Base-by-base conservation (phyloP, 257 asterid genomes). In the Solanum pennellii region DNA sequence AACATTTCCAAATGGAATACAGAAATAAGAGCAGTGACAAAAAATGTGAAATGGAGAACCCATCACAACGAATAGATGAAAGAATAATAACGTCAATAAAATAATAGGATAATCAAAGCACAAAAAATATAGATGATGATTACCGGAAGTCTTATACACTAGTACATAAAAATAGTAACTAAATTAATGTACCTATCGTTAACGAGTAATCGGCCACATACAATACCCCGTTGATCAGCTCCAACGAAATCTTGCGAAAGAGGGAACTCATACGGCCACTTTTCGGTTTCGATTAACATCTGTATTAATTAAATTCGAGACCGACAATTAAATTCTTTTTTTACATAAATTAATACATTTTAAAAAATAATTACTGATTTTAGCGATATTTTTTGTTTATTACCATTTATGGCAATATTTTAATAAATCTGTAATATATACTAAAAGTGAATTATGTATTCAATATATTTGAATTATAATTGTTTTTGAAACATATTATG, bases 251-350 rank as follows among this genome's bases (percentile, higher is more conserved):
- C 95, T 2, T 20, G 42, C 2, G 98, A 94, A 44, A 68, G 86
- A 44, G 96, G 96, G 68, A 96, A 96, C 75, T 39, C 37, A 42
- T 94, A 94, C 3, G 98, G 98, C 96, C 98, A 94, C 33, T 90
- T 90, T 39, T 60, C 86, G 16, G 65, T 89, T 92, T 95, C 98
- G 31, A 47, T 66, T 8, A 41, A 75, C 95, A 91, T 95, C 98
- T 95, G 91, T 82, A 23, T 2, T 42, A 9, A 31, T 56, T 66
- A 35, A 31, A 21, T 12, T 59, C 0, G 29, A 41, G 42, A 41
- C 0, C 7, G 6, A n/a, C 14, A 66, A 65, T 23, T 65, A n/a
- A n/a, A n/a, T n/a, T n/a, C n/a, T n/a, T n/a, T n/a, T n/a, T n/a
- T n/a, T 33, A 33, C 35, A 33, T 33, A 33, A 33, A 4, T 33